Percentiles rank a stretch among this genome's conserved stretches.
phyloP scores from a whole-genome alignment of 805 yeast genomes.

The Ogataea parapolymorpha region DNA sequence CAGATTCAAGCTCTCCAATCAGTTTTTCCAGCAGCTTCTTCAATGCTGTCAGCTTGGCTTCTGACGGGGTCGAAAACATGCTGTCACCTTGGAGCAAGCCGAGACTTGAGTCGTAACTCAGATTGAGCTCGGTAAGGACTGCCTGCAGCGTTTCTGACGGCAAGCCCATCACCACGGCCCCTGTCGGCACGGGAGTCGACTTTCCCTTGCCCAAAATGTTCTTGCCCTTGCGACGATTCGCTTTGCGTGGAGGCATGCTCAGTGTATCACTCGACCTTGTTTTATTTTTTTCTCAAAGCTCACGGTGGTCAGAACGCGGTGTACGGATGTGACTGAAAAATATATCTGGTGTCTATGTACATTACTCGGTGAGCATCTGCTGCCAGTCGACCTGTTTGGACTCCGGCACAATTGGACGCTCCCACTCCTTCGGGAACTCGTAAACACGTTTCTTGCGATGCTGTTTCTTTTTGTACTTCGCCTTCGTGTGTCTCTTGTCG shows the following conservation, averaged over 20 bases:
- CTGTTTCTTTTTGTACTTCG: conserved; percentile 39
- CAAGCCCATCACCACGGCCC: conserved; percentile 8
- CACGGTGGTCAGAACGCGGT: conserved; percentile 1
- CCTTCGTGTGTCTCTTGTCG: conserved; percentile 65
- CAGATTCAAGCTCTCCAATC: conserved; percentile 36
- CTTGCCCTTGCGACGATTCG: conserved; percentile 24
- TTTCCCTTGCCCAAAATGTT: conserved; percentile 22
- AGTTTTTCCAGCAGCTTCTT: conserved; percentile 39
- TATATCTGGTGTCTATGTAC: conserved; percentile 4
- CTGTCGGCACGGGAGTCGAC: conserved; percentile 9
- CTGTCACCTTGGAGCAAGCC: conserved; percentile 63
- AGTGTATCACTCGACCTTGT: conserved; percentile 5
- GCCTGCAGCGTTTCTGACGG: conserved; percentile 46
- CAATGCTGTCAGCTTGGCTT: conserved; percentile 18
- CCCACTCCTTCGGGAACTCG: conserved; percentile 79
- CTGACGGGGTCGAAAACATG: conserved; percentile 33
- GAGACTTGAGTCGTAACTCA: conserved; percentile 55
- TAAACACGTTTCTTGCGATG: conserved; percentile 38
- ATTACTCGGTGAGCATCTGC: conserved; percentile 6
- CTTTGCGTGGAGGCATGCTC: conserved; percentile 26
- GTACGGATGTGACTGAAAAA: conserved; percentile 8
- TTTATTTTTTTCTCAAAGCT: conserved; percentile 3
- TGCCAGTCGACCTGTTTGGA: conserved; percentile 32
- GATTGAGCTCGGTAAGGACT: conserved; percentile 48
- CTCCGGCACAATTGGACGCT: conserved; percentile 69